Evolutionary conservation across 2,329 filamentous ascomycete genomes (phyloP), one percentile per base, ranked within the genome.

Genomic region (Neofusicoccum sp.): DNA sequence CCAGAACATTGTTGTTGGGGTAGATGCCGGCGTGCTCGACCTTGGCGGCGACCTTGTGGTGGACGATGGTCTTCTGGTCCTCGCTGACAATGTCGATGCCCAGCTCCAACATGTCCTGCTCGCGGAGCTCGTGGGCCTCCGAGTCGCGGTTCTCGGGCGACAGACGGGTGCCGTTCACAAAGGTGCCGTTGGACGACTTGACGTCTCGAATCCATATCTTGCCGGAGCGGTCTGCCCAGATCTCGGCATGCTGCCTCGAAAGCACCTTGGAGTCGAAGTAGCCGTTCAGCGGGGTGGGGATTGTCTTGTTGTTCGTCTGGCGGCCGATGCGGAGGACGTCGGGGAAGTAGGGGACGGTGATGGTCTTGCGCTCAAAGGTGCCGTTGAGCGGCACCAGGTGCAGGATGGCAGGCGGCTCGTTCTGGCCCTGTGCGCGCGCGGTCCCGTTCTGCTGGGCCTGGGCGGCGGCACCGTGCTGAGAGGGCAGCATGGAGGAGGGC

Each of bases 1-100:
- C 93, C 69, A 96, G 78, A 50, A 93, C 85, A 72, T 91, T 96
- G 69, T 85, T 91, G 60, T 89, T 85, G 48, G 85, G 88, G 66
- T 93, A 86, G 67, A 94, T 89, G 6, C 95, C 95, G 43, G 95
- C 93, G 78, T 97, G 92, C 76, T 99, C 95, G 62, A 99, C 93
- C 74, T 96, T 96, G 62, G 95, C 93, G 22, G 94, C 93, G 52
- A 99, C 95, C 74, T 99, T 99, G 80, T 98, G 95, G 74, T 99
- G 95, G 12, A 99, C 93, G 33, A 99, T 93, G 0, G 93, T 97
- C 79, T 97, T 98, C 76, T 98, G 94, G 74, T 99, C 95, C 76
- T 99, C 95, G 77, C 92, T 97, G 58, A 99, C 94, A 72, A 99
- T 99, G 74, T 99, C 95, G 71, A 99, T 99, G 62, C 95, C 95